phyloP scores from a whole-genome alignment of 140 eudicot species.

The Flaveria floridana region DNA sequence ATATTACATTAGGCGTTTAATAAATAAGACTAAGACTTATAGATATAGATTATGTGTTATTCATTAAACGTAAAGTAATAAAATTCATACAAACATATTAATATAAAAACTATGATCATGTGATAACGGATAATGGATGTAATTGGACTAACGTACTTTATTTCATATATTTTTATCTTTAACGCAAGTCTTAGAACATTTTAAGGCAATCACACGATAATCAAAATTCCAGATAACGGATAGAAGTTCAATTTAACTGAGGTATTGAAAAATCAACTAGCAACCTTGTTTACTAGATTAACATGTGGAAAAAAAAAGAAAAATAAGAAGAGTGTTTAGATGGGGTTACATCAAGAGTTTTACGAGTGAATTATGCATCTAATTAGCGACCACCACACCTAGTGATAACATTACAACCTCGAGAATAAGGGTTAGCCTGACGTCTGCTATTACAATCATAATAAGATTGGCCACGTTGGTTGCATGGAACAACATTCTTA shows the following conservation, averaged over 20 bases:
- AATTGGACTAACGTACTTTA: too few species aligned
- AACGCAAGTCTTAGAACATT: too few species aligned
- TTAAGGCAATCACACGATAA: too few species aligned
- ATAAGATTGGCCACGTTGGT: constrained; percentile 53
- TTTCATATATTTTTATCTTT: too few species aligned
- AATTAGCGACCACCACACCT: constrained; percentile 41
- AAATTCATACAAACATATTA: too few species aligned
- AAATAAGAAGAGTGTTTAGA: neutral
- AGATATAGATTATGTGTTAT: too few species aligned
- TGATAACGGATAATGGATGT: too few species aligned
- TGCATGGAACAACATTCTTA: constrained; percentile 47
- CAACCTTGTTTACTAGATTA: constrained; percentile 1
- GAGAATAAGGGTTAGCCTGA: constrained; percentile 43
- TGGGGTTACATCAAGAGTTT: neutral
- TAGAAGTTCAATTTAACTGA: neutral
- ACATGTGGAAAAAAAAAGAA: neutral
- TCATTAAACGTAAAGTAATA: too few species aligned
- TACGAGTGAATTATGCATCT: neutral
- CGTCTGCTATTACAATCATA: constrained; percentile 40
- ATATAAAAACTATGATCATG: too few species aligned
- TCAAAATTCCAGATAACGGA: too few species aligned
- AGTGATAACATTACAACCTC: constrained; percentile 49
- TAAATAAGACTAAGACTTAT: too few species aligned
- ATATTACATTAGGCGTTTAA: too few species aligned
- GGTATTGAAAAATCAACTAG: neutral